Evolutionary conservation across 2,329 filamentous ascomycete genomes (phyloP), one percentile per base, ranked within the genome.

Genomic region (Fusarium sp.): DNA sequence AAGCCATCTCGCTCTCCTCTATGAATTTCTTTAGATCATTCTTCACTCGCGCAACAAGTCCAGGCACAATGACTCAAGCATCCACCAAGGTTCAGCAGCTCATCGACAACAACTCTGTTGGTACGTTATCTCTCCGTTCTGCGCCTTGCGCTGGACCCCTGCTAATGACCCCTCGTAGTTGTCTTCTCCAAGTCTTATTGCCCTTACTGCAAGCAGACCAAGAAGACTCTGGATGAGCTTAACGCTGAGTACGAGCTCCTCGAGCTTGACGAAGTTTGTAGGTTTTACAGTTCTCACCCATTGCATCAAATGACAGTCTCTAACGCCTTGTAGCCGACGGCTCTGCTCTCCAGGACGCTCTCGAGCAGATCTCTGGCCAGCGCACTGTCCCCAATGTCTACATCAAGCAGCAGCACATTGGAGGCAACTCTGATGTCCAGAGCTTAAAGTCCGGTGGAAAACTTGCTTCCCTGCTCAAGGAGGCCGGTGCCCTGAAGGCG

Each of bases 181-280:
- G 93, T 99, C 82, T 99, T 99, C 89, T 95, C 92, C 85, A 99
- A 99, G 87, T 94, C 92, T 22, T 97, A 94, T 86, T 99, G 96
- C 89, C 95, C 95, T 18, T 97, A 97, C 89, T 98, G 95, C 89
- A 88, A 85, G 65, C 87, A 91, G 68, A 91, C 92, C 77, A 98
- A 98, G 91, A 79, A 87, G 64, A 87, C 94, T 56, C 86, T 99
- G 77, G 89, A 87, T 79, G 86, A 90, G 65, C 77, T 91, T 65
- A 90, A 91, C 74, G 93, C 93, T 70, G 92, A 95, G 77, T 95
- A 89, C 83, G 90, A 89, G 79, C 81, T 89, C 62, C 86, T 96
- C 65, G 96, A 99, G 88, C 87, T 99, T 71, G 95, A 99, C 85
- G 85, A 95, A 85, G 88, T 93, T 76, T 86, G 93, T 96, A 86